Conservation (phyloP, 352 stramenopile genomes). For the Globisporangium spinosum region DNA sequence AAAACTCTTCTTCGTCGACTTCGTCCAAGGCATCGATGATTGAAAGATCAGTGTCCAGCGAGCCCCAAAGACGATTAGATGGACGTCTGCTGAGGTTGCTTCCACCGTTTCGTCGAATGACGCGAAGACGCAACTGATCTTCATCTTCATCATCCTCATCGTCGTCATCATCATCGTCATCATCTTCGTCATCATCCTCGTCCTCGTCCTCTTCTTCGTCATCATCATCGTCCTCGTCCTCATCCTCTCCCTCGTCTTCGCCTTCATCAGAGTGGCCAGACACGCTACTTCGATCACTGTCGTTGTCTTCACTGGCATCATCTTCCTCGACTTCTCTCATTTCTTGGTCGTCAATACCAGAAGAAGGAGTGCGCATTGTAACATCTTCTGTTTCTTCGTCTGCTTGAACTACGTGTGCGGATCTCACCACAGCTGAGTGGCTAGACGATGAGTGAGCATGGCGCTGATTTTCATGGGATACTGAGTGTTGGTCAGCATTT, state of each 20-base stretch:
- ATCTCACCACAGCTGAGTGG: background rate
- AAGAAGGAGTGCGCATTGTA: conserved; percentile 56
- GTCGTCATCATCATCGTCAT: conserved; percentile 53
- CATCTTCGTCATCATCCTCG: conserved; percentile 57
- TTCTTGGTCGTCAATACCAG: conserved; percentile 46
- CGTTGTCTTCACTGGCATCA: conserved; percentile 48
- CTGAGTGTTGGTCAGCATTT: background rate
- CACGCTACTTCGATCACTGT: conserved; percentile 57
- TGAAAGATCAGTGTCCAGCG: conserved; percentile 66
- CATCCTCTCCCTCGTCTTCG: conserved; percentile 24
- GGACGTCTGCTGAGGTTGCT: conserved; percentile 30
- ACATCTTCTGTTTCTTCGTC: conserved; percentile 51
- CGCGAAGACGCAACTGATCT: conserved; percentile 48
- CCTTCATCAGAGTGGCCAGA: conserved; percentile 38
- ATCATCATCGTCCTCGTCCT: conserved; percentile 42
- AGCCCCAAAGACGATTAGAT: conserved; percentile 56
- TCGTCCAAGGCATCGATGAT: conserved; percentile 75
- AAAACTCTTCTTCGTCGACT: conserved; percentile 83
- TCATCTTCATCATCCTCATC: conserved; percentile 62
- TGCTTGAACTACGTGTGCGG: background rate
- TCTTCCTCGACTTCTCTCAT: conserved; percentile 47
- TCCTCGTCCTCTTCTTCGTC: conserved; percentile 65
- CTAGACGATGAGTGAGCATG: background rate
- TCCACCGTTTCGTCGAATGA: conserved; percentile 36
- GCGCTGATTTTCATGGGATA: background rate